Base-by-base conservation (phyloP, 73 alveolate genomes). In the Effrenium voratum region DNA sequence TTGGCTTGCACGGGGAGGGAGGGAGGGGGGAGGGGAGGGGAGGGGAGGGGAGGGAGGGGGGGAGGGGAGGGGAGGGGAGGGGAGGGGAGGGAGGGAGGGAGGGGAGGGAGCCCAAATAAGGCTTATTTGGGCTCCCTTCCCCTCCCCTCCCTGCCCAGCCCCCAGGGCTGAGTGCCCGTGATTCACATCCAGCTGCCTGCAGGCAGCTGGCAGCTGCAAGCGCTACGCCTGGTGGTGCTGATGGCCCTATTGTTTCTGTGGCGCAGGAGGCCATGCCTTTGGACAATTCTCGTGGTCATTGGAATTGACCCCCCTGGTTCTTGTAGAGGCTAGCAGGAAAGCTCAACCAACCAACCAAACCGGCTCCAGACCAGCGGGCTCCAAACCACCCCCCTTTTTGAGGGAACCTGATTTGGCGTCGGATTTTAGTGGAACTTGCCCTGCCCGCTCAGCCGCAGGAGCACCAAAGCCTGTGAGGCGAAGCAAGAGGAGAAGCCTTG, bases 131-230 rank as follows among this genome's bases (percentile, higher is more conserved):
- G 63, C 63, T 12, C 8, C 26, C 19, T 52, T 8, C 19, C 19
- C 63, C 63, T 52, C 8, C 63, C 63, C 63, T 52, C n/a, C n/a
- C n/a, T n/a, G n/a, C n/a, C n/a, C n/a, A n/a, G n/a, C n/a, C n/a
- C n/a, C n/a, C n/a, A n/a, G n/a, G n/a, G n/a, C n/a, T n/a, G n/a
- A n/a, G n/a, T n/a, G n/a, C n/a, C n/a, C n/a, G n/a, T n/a, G n/a
- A n/a, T n/a, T n/a, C n/a, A n/a, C n/a, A n/a, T n/a, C n/a, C n/a
- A n/a, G n/a, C n/a, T n/a, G n/a, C n/a, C n/a, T n/a, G n/a, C 30
- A 90, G 97, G 97, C 5, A 44, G 59, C 55, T 90, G 97, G 97
- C 97, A 59, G 32, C 43, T 90, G 76, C 87, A 90, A 30, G 49
- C 45, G 36, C 41, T 90, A 41, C 97, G 97, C 26, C 36, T 68